phyloP scores from a whole-genome alignment of 345 rosid species.

The Hypericum perforatum region DNA sequence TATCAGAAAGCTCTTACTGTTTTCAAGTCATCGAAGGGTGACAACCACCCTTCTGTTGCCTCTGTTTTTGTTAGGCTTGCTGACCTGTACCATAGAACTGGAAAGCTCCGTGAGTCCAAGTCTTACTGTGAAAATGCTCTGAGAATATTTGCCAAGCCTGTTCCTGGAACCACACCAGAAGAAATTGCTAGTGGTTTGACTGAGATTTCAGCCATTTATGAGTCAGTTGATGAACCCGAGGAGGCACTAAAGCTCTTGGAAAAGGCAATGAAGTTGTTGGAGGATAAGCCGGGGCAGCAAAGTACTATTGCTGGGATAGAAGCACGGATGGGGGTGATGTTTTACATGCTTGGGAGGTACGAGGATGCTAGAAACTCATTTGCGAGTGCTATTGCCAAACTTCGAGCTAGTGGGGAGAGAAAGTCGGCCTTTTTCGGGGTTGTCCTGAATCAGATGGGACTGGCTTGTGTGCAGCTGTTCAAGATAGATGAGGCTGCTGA shows the following conservation, averaged over 20 bases:
- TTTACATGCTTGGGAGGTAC: conserved; percentile 74
- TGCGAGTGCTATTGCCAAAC: conserved; percentile 74
- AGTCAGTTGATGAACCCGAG: conserved; percentile 93
- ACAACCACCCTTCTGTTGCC: conserved; percentile 87
- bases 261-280: conserved; percentile 86
- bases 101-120: conserved; percentile 89
- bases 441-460: conserved; percentile 96
- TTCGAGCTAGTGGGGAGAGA: conserved; percentile 83
- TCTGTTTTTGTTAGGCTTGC: conserved; percentile 91
- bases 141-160: conserved; percentile 87
- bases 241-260: conserved; percentile 93
- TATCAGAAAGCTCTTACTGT: conserved; percentile 98
- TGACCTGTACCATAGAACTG: conserved; percentile 90
- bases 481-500: conserved; percentile 95
- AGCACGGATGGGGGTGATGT: conserved; percentile 98
- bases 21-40: conserved; percentile 91
- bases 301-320: conserved; percentile 94
- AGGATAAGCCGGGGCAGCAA: conserved; percentile 97
- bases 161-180: conserved; percentile 89
- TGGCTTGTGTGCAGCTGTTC: conserved; percentile 95
- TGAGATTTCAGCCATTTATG: conserved; percentile 87
- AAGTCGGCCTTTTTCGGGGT: conserved; percentile 96
- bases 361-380: conserved; percentile 86
- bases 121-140: conserved; percentile 89
- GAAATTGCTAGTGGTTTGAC: conserved; percentile 89